Evolutionary conservation across 129 eudicot genomes (phyloP), one percentile per base, ranked within the genome.

Genomic region (Silybum marianum): DNA sequence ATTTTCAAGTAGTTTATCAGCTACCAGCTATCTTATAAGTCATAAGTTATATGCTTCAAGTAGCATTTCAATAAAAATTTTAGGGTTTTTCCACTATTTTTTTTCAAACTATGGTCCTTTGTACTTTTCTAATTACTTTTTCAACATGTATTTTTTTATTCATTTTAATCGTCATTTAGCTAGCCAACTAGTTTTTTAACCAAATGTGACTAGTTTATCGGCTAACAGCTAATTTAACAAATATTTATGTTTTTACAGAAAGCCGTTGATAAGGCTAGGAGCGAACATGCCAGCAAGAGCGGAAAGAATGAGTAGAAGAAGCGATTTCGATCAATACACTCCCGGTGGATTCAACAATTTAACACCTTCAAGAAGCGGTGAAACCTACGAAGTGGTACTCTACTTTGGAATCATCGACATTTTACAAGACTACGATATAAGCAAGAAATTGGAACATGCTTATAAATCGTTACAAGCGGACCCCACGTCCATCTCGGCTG

Each of bases 221-320:
- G 58, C 4, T 14, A 46, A 46, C 18, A 12, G 0, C 18, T 12
- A 2, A 5, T 46, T 9, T 25, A 16, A 72, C 34, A 7, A 9
- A 36, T 40, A 8, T 40, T 75, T 44, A 13, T 30, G 63, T 0
- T 63, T 14, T 1, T 78, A 46, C 87, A 93, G 99, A 92, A 95
- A 93, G 80, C 98, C 99, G 1, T 81, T 93, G 83, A 95, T 95
- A 44, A 85, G 93, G 62, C 80, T 95, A 51, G 99, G 99, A 48
- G 97, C 99, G 10, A 95, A 95, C 82, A 91, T 95, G 99, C 99
- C 99, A 25, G 99, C 97, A 23, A 88, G 97, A 81, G 99, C 97
- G 3, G 97, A 92, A 70, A 84, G 96, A 32, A 85, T 95, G 84
- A 91, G 91, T 21, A 83, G 99, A 78, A 76, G 90, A 78, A 95